phyloP scores from a whole-genome alignment of 2,329 filamentous ascomycete species.

The Verticillium dahliae region DNA sequence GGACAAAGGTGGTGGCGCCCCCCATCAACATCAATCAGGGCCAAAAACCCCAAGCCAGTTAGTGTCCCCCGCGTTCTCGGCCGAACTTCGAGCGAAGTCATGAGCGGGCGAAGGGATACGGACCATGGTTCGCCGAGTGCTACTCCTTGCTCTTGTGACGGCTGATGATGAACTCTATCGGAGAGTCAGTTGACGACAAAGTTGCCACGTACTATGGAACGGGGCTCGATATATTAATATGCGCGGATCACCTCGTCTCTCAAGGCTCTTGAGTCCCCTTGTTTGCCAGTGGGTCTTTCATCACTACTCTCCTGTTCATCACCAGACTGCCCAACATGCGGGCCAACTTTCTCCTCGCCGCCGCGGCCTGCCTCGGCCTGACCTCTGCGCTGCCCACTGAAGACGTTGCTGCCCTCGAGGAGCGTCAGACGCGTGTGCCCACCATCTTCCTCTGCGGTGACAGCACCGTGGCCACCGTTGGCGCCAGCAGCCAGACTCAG shows the following conservation, averaged over 20 bases:
- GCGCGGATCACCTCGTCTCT: not conserved
- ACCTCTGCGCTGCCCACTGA: constrained; percentile 13
- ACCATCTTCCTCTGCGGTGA: constrained; percentile 54
- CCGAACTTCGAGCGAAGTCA: not conserved
- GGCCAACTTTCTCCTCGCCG: constrained; percentile 1
- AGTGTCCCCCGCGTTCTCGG: not conserved
- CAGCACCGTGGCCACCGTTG: constrained; percentile 48
- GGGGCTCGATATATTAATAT: not conserved
- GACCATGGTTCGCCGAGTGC: not conserved
- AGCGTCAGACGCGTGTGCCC: not conserved
- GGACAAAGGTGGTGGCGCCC: not conserved
- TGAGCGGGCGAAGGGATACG: not conserved
- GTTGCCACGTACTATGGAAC: not conserved
- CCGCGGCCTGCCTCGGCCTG: constrained; percentile 6
- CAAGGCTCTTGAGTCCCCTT: too few relatives aligned
- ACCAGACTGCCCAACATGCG: not conserved
- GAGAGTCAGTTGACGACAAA: not conserved
- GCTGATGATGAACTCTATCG: not conserved
- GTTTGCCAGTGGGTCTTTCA: not conserved
- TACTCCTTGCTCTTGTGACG: not conserved
- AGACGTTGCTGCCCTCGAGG: constrained; percentile 2
- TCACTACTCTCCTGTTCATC: not conserved
- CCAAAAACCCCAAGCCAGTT: not conserved
- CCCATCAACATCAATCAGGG: not conserved
- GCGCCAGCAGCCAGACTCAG: constrained; percentile 34